Percentiles rank a stretch among this genome's conserved stretches.
Evolutionary conservation across 1,284 basidiomycete species (phyloP).

Genomic region (Rhodotorula mucilaginosa): DNA sequence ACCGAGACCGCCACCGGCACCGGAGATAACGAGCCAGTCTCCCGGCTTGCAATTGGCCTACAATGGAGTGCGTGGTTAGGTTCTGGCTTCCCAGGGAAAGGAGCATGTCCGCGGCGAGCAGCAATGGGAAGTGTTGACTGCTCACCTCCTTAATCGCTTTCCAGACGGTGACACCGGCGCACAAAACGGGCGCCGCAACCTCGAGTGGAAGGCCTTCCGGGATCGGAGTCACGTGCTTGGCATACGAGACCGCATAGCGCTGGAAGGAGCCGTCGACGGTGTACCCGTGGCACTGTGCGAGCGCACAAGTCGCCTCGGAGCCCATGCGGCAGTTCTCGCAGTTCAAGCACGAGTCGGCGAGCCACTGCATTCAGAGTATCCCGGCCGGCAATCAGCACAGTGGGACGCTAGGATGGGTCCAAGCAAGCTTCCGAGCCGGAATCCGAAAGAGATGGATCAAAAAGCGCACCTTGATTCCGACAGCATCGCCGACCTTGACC

Average conservation of each 20-base stretch:
- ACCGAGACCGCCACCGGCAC: conserved; percentile 40
- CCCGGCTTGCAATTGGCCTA: conserved; percentile 26
- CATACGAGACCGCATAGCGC: conserved; percentile 60
- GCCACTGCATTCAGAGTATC: conserved; percentile 54
- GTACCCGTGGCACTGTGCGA: conserved; percentile 52
- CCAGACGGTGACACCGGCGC: conserved; percentile 42
- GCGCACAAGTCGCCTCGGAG: conserved; percentile 62
- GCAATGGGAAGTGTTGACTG: too few relatives aligned
- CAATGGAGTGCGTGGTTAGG: too few relatives aligned
- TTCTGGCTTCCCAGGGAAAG: too few relatives aligned
- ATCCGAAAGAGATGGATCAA: too few relatives aligned
- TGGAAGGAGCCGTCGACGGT: conserved; percentile 75
- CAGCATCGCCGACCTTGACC: conserved; percentile 67
- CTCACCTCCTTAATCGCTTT: conserved; percentile 35
- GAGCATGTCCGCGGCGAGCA: too few relatives aligned
- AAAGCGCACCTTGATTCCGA: conserved; percentile 66
- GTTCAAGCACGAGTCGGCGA: conserved; percentile 64
- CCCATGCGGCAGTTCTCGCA: conserved; percentile 73
- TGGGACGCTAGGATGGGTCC: too few relatives aligned
- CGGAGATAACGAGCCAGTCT: conserved; percentile 36
- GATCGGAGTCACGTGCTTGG: conserved; percentile 57
- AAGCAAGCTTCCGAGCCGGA: too few relatives aligned
- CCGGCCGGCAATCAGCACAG: neutral
- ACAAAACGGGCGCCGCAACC: conserved; percentile 29
- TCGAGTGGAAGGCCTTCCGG: conserved; percentile 36